phyloP scores from a whole-genome alignment of 495 filamentous ascomycete genomes.

The Letharia columbiana region DNA sequence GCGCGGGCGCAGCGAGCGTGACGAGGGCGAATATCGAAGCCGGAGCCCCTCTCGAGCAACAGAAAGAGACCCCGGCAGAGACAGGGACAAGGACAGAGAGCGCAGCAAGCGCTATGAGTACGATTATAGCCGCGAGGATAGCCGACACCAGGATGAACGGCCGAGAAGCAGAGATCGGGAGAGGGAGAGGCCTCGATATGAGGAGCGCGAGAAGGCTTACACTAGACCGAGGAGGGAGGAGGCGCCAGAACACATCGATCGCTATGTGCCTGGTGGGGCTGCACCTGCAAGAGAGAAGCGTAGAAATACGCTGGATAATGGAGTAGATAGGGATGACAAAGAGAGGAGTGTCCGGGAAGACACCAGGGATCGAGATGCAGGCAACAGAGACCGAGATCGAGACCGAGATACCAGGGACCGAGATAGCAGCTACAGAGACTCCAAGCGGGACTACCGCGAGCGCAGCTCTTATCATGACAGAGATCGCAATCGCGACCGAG shows the following conservation, averaged over 20 bases:
- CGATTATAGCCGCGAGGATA: constrained; percentile 8
- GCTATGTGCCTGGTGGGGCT: constrained; percentile 37
- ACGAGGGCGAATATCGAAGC: constrained; percentile 17
- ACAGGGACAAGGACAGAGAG: constrained; percentile 25
- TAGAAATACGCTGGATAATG: constrained; percentile 21
- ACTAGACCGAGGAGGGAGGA: constrained; percentile 18
- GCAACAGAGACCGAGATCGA: no score
- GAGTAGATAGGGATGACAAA: constrained; percentile 21
- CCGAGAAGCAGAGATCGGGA: constrained; percentile 17
- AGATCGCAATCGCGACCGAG: constrained; percentile 8
- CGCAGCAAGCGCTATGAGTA: constrained; percentile 17
- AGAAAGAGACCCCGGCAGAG: constrained; percentile 21
- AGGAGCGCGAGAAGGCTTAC: constrained; percentile 9
- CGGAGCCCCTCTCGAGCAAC: constrained; percentile 13
- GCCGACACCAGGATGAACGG: constrained; percentile 15
- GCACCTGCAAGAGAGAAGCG: constrained; percentile 16
- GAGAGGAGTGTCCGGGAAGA: constrained; percentile 12
- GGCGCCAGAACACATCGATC: constrained; percentile 37
- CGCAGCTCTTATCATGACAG: constrained; percentile 15
- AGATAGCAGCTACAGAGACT: neutral
- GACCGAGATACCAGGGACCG: neutral
- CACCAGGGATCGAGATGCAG: constrained; percentile 10
- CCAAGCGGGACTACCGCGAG: constrained; percentile 12
- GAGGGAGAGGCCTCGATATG: constrained; percentile 12
- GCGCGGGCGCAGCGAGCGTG: constrained; percentile 19